Base-by-base conservation (phyloP, 768 basidiomycete genomes). In the Agrocybe chaxingu region DNA sequence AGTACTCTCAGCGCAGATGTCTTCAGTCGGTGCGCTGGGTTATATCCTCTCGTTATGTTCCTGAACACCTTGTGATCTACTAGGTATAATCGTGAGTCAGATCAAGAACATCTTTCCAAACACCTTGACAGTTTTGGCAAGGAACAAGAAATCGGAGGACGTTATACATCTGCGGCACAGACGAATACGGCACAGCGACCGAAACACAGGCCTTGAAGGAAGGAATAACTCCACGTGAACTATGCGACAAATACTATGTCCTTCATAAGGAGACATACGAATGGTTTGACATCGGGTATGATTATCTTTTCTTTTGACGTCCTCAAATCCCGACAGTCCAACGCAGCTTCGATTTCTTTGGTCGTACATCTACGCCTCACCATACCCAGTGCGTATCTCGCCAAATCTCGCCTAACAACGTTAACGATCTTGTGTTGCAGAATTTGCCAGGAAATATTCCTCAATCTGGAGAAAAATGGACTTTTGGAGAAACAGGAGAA, bases 161-260 rank as follows among this genome's bases (percentile, higher is more conserved):
- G 0, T 76, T 98, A 31, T 99, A 96, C 65, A 79, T 99, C 49
- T 99, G 97, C 68, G 97, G 97, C 24, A 98, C 97, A 3, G 97
- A 99, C 64, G 97, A 99, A 69, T 99, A 99, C 61, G 97, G 97
- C n/a, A 99, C 97, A 6, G 96, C 97, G 0, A 97, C 97, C 0
- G 97, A 99, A 74, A 98, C 95, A 2, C 95, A 97, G 67, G 96
- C 97, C 3, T 67, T 92, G 52, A 92, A 93, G 63, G 92, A 96
- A 64, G 82, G 85, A 0, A 66, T 94, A 35, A 83, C 89, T 8
- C 89, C 93, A 0, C 74, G 73, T 53, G 81, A 85, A 57, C 75
- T 98, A 1, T 97, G 93, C 66, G 89, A 94, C 69, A 94, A 95
- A 70, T 98, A 98, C 66, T 72, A 95, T 61, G 75, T 77, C 12